phyloP scores from a whole-genome alignment of 345 rosid species.

The Citrus hindsii region DNA sequence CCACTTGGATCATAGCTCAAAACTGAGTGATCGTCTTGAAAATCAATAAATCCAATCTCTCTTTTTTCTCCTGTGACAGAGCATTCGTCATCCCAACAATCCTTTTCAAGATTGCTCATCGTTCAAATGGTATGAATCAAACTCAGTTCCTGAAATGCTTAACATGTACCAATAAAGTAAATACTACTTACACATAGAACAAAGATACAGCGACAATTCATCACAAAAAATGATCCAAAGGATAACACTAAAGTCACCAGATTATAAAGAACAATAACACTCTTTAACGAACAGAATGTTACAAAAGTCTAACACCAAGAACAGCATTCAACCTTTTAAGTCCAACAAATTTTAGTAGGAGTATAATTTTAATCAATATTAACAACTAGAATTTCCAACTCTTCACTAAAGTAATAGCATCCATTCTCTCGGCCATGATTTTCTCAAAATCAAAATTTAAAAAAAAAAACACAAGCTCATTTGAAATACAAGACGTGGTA shows the following conservation, averaged over 20 bases:
- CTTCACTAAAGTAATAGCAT: neutral
- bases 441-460: neutral
- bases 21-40: slow-evolving; percentile 38
- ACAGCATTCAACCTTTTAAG: too few species aligned
- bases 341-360: neutral
- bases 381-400: neutral
- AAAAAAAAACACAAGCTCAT: neutral
- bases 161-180: neutral
- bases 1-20: slow-evolving; percentile 30
- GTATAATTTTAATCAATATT: too few species aligned
- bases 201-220: neutral
- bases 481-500: neutral
- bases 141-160: neutral
- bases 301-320: neutral
- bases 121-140: neutral
- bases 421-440: neutral
- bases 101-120: slow-evolving; percentile 19
- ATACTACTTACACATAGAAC: neutral
- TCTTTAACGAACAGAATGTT: neutral
- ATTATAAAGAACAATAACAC: too few species aligned
- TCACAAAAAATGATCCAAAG: too few species aligned
- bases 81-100: slow-evolving; percentile 32
- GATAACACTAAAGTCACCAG: neutral
- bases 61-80: slow-evolving; percentile 48
- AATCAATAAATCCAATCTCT: slow-evolving; percentile 48